phyloP scores from a whole-genome alignment of 805 yeast genomes.

The Zygotorulaspora sp. region DNA sequence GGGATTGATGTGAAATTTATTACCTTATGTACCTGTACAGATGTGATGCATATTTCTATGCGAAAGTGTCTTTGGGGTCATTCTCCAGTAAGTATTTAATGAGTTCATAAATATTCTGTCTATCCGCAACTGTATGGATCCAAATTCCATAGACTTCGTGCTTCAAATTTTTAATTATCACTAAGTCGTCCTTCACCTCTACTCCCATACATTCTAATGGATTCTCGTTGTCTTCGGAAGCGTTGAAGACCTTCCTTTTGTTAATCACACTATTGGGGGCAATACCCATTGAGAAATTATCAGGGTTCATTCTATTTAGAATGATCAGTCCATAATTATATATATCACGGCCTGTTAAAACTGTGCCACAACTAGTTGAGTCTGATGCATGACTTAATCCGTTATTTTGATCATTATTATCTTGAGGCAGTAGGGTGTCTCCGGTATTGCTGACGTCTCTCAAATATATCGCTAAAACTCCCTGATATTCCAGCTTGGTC shows the following conservation, averaged over 20 bases:
- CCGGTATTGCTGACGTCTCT: conserved; percentile 39
- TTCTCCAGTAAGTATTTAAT: conserved; percentile 34
- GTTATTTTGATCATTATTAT: conserved; percentile 12
- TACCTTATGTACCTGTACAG: not conserved
- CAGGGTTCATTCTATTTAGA: conserved; percentile 62
- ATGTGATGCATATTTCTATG: conserved; percentile 12
- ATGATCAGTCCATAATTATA: conserved; percentile 67
- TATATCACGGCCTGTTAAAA: conserved; percentile 33
- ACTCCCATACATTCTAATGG: conserved; percentile 51
- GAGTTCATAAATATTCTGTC: conserved; percentile 52
- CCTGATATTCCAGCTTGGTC: conserved; percentile 66
- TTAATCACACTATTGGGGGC: conserved; percentile 50
- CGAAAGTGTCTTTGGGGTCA: conserved; percentile 34
- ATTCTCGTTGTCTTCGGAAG: conserved; percentile 23
- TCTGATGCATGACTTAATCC: conserved; percentile 12
- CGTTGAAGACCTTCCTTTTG: conserved; percentile 38
- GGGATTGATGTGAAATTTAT: too few species aligned
- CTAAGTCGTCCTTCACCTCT: conserved; percentile 63
- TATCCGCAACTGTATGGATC: conserved; percentile 66
- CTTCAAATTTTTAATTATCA: conserved; percentile 60
- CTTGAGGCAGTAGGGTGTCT: conserved; percentile 18
- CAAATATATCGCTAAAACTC: conserved; percentile 62
- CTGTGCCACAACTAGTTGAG: conserved; percentile 13
- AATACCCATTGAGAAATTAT: conserved; percentile 67
- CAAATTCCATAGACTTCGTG: conserved; percentile 76